Base-by-base conservation (phyloP, 495 filamentous ascomycete genomes). In the Cryomyces antarcticus region DNA sequence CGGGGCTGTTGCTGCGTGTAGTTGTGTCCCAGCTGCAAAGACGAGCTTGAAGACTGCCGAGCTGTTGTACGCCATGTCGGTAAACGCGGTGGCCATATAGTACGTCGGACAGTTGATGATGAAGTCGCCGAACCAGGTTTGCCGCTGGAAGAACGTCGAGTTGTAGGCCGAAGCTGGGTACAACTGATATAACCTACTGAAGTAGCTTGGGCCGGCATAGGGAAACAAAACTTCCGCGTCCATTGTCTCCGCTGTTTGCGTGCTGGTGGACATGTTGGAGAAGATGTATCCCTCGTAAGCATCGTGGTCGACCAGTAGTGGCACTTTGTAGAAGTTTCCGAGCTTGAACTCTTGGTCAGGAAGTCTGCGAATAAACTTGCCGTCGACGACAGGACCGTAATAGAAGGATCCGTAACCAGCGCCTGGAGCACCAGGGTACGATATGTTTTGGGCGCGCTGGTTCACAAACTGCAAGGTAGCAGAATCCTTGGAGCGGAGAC, bases 21-120 rank as follows among this genome's bases (percentile, higher is more conserved):
- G 31, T 44, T 52, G 31, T 5, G 28, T 37, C 29, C 52, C 52
- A 24, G 52, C 50, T 30, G 47, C 36, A 35, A 52, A 52, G 37
- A 47, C 31, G 10, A 55, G 28, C 30, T 55, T 55, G 31, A 38
- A 55, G 31, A 46, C 48, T 9, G 33, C 33, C 7, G 7, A 12
- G 33, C 33, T 35, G 3, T 36, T 13, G 9, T 10, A 36, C 9
- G 9, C 33, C 28, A 33, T 47, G 42, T 52, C 52, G 5, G 44
- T 36, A 5, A 47, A 12, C 17, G 50, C 50, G 28, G 46, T 51
- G 28, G 50, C 53, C 41, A 56, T 51, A 41, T 53, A 53, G 46
- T 56, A 56, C 5, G 53, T 53, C 17, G 50, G 49, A 30, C 50
- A 53, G 24, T 38, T 39, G 38, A 56, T 51, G 41, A 56, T 53